Evolutionary conservation across 2,329 filamentous ascomycete species (phyloP), one percentile per base, ranked within the genome.

Genomic region (Ceratocystis cacaofunesta): DNA sequence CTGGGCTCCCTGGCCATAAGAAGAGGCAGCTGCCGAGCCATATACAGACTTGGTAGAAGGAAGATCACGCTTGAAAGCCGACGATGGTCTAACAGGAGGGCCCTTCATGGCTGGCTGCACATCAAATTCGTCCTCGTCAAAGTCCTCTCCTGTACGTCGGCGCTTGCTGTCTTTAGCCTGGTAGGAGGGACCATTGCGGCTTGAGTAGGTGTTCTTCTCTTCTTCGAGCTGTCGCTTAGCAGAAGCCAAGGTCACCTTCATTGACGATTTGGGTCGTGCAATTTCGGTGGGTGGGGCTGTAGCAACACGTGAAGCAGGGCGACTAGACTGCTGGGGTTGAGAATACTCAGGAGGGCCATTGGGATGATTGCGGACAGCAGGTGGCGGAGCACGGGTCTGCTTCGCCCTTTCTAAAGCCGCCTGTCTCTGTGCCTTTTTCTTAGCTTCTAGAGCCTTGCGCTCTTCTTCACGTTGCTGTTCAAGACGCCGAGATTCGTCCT

Each of bases 81-180:
- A 86, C 1, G 90, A 95, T 68, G 91, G 90, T 67, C 92, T 85
- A 70, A 95, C 90, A 5, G 91, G 90, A 63, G 90, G 89, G 15
- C 87, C 89, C 77, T 92, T 94, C 70, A 92, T 80, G 66, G 77
- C 79, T 30, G 75, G 76, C 58, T 84, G 58, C 50, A 83, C 80
- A 66, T 84, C 79, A 71, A 79, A 79, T 60, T 83, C 80, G 55
- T 80, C 76, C 65, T 86, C 82, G 68, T 89, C 85, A 68, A 84
- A 81, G 66, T 85, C 82, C 63, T 92, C 88, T 52, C 87, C 85
- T 63, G 87, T 94, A 72, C 87, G 87, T 69, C 90, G 83, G 66
- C 91, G 84, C 78, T 96, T 96, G 25, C 82, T 79, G 63, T 95
- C 90, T 69, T 84, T 82, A 25, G 82, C 64, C 71, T 88, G 84